Conservation (phyloP, 108 stramenopile species). For the Aurantiochytrium sp. region DNA sequence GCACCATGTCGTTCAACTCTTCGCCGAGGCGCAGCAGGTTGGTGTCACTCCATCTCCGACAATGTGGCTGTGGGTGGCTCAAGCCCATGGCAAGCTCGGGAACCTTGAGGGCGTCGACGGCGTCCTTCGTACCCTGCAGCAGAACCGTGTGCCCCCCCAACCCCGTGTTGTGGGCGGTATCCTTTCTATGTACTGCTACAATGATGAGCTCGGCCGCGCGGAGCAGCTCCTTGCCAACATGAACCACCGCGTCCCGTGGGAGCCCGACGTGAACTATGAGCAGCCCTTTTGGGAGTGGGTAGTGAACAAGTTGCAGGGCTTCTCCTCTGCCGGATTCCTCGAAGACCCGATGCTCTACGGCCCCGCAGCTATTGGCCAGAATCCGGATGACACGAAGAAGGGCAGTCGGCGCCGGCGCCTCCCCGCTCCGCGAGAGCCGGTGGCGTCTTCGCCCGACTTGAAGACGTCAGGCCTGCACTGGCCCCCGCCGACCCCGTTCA, state of each 20-base stretch:
- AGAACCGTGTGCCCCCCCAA: not conserved
- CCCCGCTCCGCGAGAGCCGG: not conserved
- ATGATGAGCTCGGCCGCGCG: not conserved
- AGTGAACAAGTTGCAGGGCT: not conserved
- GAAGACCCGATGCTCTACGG: not conserved
- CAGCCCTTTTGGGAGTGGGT: not conserved
- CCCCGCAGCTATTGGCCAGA: not conserved
- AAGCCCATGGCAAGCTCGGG: not conserved
- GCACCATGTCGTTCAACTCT: not conserved
- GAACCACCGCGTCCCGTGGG: not conserved
- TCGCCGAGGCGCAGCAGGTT: not conserved
- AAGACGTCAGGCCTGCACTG: not conserved
- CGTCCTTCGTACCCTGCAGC: not conserved
- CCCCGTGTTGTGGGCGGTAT: not conserved
- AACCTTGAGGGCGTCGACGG: not conserved
- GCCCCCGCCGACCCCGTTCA: not conserved
- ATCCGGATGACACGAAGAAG: not conserved
- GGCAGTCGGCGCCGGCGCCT: not conserved
- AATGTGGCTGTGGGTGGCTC: not conserved
- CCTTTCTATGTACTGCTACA: not conserved
- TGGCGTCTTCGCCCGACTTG: not conserved
- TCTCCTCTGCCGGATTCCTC: not conserved
- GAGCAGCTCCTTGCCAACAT: slow-evolving; percentile 23
- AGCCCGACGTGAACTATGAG: not conserved
- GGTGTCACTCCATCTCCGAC: not conserved